Percentiles rank a stretch among this genome's conserved stretches.
Evolutionary conservation across 75 land plant species (phyloP).

Genomic region (Sequoia sempervirens): DNA sequence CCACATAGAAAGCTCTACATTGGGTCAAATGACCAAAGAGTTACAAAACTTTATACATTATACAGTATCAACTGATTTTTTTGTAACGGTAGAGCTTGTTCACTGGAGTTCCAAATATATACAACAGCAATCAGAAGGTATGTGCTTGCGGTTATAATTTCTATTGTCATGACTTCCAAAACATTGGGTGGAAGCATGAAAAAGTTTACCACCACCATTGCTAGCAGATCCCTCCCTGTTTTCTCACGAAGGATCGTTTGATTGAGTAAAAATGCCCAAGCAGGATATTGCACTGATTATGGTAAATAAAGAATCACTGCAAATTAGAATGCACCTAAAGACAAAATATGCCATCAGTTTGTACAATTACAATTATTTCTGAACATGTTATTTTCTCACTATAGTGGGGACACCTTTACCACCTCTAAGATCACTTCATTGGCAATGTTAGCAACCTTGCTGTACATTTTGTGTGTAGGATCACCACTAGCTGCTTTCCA

Average conservation of each 20-base stretch:
- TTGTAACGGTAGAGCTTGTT: not conserved
- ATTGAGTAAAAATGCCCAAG: not conserved
- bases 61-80: not conserved
- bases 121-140: not conserved
- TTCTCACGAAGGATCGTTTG: not conserved
- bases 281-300: not conserved
- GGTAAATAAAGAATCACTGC: not conserved
- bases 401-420: constrained; percentile 3
- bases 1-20: not conserved
- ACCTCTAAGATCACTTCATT: constrained; percentile 4
- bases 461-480: not conserved
- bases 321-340: not conserved
- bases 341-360: not conserved
- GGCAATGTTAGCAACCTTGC: not conserved
- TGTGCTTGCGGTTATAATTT: not conserved
- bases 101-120: not conserved
- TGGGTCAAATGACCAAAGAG: not conserved
- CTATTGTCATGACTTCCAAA: not conserved
- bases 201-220: not conserved
- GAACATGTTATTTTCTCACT: not conserved
- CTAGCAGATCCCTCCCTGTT: not conserved
- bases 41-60: not conserved
- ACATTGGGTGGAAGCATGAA: not conserved
- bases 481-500: constrained; percentile 14
- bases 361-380: not conserved